Conservation (phyloP, 202 grass and related monocot genomes). For the Saccharum hybrid region DNA sequence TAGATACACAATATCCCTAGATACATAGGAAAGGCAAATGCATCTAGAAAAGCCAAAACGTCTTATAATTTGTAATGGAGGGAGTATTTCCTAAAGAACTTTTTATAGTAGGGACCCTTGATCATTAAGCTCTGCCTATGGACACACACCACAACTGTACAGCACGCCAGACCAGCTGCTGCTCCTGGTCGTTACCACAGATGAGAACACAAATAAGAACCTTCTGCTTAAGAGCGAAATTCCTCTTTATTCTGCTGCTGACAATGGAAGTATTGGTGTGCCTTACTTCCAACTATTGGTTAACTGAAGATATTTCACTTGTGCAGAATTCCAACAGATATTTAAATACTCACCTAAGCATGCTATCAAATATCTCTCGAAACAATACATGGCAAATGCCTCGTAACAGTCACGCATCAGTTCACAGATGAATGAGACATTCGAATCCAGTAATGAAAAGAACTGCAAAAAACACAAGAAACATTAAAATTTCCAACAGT, state of each 20-base stretch:
- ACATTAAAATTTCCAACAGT: not conserved
- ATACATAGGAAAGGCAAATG: not conserved
- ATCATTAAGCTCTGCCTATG: not conserved
- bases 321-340: constrained; percentile 33
- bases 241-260: not conserved
- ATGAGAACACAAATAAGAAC: constrained; percentile 1
- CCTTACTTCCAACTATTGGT: constrained; percentile 29
- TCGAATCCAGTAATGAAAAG: constrained; percentile 79
- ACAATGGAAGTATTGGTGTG: constrained; percentile 9
- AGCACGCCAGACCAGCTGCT: not conserved
- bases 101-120: not conserved
- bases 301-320: constrained; percentile 10
- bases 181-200: not conserved
- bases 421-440: constrained; percentile 92
- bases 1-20: not conserved
- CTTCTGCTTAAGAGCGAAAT: not conserved
- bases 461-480: constrained; percentile 64
- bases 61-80: not conserved
- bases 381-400: constrained; percentile 99
- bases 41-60: not conserved
- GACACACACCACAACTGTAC: not conserved
- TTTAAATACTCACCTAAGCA: constrained; percentile 77
- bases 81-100: constrained; percentile 6
- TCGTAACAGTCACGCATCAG: constrained; percentile 94
- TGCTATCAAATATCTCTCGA: constrained; percentile 98